Conservation (phyloP, 108 stramenopile genomes). For the Pseudonitzschia pungens region DNA sequence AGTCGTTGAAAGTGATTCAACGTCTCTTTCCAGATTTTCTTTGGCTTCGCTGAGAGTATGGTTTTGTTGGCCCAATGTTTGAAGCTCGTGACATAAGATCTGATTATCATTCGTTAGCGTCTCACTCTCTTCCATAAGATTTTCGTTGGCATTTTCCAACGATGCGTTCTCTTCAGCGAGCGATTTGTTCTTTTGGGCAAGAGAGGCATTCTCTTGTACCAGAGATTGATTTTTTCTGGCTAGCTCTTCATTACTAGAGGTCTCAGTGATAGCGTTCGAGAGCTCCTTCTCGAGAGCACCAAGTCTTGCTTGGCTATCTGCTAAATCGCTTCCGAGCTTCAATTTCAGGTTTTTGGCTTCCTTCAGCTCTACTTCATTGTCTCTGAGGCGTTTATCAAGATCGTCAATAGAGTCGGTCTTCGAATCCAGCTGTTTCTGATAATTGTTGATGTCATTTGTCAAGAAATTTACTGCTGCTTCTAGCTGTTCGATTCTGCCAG, state of each 20-base stretch:
- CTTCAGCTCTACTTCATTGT: constrained; percentile 30
- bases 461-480: not conserved
- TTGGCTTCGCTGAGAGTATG: not conserved
- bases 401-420: not conserved
- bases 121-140: constrained; percentile 9
- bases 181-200: constrained; percentile 15
- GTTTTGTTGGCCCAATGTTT: constrained; percentile 2
- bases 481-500: constrained; percentile 1
- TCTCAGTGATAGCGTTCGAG: constrained; percentile 12
- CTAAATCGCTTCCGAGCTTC: constrained; percentile 26
- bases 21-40: not conserved
- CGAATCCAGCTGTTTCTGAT: not conserved
- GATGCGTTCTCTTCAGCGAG: constrained; percentile 13
- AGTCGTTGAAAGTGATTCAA: not conserved
- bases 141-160: constrained; percentile 1
- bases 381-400: not conserved
- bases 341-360: constrained; percentile 16
- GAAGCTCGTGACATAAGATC: constrained; percentile 9
- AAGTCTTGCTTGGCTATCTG: constrained; percentile 18
- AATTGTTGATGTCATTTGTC: not conserved
- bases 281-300: constrained; percentile 21
- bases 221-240: constrained; percentile 17
- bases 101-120: constrained; percentile 13
- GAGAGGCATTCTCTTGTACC: constrained; percentile 22
- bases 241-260: constrained; percentile 18